phyloP scores from a whole-genome alignment of 2,329 filamentous ascomycete species.

The Geosmithia putterillii region DNA sequence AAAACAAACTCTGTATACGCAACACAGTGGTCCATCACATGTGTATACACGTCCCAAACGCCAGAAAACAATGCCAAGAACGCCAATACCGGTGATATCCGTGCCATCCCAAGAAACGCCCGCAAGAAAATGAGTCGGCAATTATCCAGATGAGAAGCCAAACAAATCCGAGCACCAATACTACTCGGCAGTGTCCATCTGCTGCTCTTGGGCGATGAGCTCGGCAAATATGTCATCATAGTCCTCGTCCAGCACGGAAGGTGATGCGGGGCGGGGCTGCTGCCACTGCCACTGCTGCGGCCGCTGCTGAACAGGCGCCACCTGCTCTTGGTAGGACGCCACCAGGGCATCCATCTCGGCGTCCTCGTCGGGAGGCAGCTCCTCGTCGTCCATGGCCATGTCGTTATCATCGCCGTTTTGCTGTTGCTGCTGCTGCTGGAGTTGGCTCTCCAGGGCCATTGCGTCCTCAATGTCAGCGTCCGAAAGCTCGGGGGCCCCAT shows the following conservation, averaged over 20 bases:
- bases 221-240: constrained; percentile 49
- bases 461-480: constrained; percentile 41
- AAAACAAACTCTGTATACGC: background rate
- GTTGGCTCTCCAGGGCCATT: constrained; percentile 16
- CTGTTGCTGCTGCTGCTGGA: background rate
- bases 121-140: too few species aligned
- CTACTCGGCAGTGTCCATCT: constrained; percentile 9
- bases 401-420: constrained; percentile 22
- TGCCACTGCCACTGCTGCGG: too few species aligned
- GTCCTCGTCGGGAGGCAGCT: constrained; percentile 27
- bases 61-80: background rate
- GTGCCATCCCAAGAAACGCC: background rate
- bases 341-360: constrained; percentile 46
- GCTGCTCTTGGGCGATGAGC: constrained; percentile 22
- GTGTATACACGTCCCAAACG: background rate
- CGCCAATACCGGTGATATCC: background rate
- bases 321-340: constrained; percentile 27
- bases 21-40: background rate
- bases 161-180: background rate
- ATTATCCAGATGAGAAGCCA: background rate
- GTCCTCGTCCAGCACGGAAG: constrained; percentile 36
- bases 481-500: constrained; percentile 25
- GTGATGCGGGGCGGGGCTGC: constrained; percentile 20
- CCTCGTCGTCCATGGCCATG: constrained; percentile 35
- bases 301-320: constrained; percentile 7